Base-by-base conservation (phyloP, 2,329 filamentous ascomycete genomes). In the Botrytis fabae region DNA sequence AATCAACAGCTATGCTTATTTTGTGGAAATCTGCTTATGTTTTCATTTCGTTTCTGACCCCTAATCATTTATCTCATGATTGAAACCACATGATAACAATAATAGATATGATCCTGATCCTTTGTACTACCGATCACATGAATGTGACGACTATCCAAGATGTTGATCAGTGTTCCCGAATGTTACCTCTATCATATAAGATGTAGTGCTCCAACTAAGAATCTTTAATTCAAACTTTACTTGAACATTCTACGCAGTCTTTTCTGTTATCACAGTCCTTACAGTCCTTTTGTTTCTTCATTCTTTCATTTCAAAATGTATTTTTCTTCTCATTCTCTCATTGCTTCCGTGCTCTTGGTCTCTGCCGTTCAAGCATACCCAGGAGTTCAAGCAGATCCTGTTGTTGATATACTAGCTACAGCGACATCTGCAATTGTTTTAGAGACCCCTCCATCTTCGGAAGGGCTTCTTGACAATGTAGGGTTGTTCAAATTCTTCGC, bases 41-140 rank as follows among this genome's bases (percentile, higher is more conserved):
- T 40, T 68, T 68, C 65, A 68, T 68, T 61, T 60, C 38, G 25
- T 62, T 35, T 70, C 32, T 61, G 22, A 46, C 22, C 40, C 54
- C 54, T 61, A 35, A 44, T 48, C 14, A 20, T n/a, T 12, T 51
- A 70, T 35, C 18, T 28, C 40, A 42, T 69, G 20, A 57, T 60
- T 60, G 38, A 42, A 69, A 69, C 25, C 20, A 8, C n/a, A 60
- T n/a, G 22, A 35, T 42, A 69, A 60, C 32, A 38, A 35, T 59
- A 69, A 60, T 60, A 48, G 40, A 70, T n/a, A 38, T 22, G 42
- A 70, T 70, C 57, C 57, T 70, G 57, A 70, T 70, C 68, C 57
- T 48, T 62, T 61, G 16, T 44, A 35, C 42, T 16, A 20, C 57
- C 10, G 38, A 28, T 25, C 20, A 6, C 20, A 35, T 35, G 42